Percentiles rank a stretch among this genome's conserved stretches.
Evolutionary conservation across 768 basidiomycete genomes (phyloP).

Genomic region (Pseudohyphozyma bogoriensis): DNA sequence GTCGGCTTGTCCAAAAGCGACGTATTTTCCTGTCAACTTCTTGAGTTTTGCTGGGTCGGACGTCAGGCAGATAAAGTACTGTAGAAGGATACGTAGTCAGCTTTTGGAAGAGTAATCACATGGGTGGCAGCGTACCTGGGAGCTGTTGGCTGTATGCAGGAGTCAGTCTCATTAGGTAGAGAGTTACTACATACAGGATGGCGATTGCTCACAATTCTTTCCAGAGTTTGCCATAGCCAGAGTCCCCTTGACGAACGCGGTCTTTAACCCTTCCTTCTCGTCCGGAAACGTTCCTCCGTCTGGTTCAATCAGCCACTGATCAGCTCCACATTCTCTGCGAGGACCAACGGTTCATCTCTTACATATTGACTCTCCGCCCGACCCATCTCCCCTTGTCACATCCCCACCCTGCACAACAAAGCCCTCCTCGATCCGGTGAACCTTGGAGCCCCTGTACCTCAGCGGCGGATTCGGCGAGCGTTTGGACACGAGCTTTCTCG

Average conservation of each 20-base stretch:
- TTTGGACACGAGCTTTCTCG: conserved; percentile 44
- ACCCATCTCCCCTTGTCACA: conserved; percentile 48
- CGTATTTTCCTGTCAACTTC: conserved; percentile 48
- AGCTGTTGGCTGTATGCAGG: conserved; percentile 18
- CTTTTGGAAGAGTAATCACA: not conserved
- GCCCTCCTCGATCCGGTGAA: conserved; percentile 46
- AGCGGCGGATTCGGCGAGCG: conserved; percentile 45
- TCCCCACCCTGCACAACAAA: conserved; percentile 52
- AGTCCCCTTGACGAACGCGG: conserved; percentile 41
- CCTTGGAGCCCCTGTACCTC: conserved; percentile 43
- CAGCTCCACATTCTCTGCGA: not conserved
- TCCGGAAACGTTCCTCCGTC: conserved; percentile 48
- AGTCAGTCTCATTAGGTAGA: not conserved
- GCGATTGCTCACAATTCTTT: conserved; percentile 39
- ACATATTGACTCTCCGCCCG: conserved; percentile 46
- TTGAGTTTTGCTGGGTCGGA: conserved; percentile 41
- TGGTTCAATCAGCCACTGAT: not conserved
- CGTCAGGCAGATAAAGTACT: conserved; percentile 48
- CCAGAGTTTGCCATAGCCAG: conserved; percentile 50
- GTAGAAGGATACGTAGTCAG: conserved; percentile 9
- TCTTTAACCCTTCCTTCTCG: conserved; percentile 47
- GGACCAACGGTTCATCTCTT: conserved; percentile 20
- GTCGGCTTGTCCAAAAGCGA: conserved; percentile 42
- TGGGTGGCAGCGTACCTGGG: conserved; percentile 15
- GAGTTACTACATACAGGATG: too few relatives aligned